phyloP scores from a whole-genome alignment of 208 protist genomes.

The Crithidia sp. region DNA sequence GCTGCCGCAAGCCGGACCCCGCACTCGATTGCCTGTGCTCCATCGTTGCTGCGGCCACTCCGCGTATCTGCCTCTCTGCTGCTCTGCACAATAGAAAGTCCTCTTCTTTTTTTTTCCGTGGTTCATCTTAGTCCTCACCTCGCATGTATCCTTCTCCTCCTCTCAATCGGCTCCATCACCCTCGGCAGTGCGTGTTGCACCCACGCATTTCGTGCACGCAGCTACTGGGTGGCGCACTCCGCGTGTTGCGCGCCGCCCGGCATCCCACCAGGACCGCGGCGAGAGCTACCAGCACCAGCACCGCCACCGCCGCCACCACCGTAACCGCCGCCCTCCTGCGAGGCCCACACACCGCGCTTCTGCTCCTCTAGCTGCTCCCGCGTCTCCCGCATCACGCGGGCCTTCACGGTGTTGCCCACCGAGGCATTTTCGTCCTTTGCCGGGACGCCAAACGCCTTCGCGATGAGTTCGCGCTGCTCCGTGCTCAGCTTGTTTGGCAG shows the following conservation, averaged over 20 bases:
- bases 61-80: conserved; percentile 17
- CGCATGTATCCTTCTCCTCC: not conserved
- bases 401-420: conserved; percentile 76
- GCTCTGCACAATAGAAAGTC: not conserved
- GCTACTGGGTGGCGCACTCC: conserved; percentile 80
- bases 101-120: conserved; percentile 2
- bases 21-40: no score
- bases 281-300: conserved; percentile 18
- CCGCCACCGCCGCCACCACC: conserved; percentile 27
- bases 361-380: conserved; percentile 79
- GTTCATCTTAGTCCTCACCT: not conserved
- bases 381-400: conserved; percentile 74
- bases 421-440: conserved; percentile 34
- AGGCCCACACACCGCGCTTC: conserved; percentile 71
- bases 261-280: conserved; percentile 25
- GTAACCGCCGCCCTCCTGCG: conserved; percentile 48
- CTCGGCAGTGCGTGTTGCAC: no score
- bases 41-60: no score
- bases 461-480: conserved; percentile 66
- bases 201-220: not conserved
- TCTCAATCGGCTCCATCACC: no score
- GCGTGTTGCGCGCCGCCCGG: conserved; percentile 44
- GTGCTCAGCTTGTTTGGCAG: conserved; percentile 78
- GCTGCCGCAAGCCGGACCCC: no score
- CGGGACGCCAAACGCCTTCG: conserved; percentile 73